Evolutionary conservation across 495 filamentous ascomycete genomes (phyloP), one percentile per base, ranked within the genome.

Genomic region (Lasiosphaeria ovina): DNA sequence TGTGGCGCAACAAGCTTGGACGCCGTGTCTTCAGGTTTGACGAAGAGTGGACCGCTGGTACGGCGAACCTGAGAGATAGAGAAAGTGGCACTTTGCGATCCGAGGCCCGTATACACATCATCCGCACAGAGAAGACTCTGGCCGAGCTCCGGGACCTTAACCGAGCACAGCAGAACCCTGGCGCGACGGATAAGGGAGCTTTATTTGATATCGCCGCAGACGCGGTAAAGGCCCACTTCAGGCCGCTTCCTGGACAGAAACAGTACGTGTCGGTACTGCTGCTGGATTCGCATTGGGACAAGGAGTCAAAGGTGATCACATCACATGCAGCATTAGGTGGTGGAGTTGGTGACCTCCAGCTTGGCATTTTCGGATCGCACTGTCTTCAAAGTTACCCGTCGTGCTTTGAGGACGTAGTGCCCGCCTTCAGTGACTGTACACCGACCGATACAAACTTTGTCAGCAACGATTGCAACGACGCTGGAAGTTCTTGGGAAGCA

Each of bases 331-430:
- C 91, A 3, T 74, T 94, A 12, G 81, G 81, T 5, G 89, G 89
- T 3, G 81, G 76, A 17, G 78, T 77, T 36, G 89, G 82, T 34
- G 84, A 89, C 55, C 79, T 97, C 55, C 86, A 92, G 49, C 81
- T 97, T 62, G 92, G 85, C 5, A 89, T 97, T 38, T 97, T 95
- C 68, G 93, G 93, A 17, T 96, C 92, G 5, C 93, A 97, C 66
- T 85, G 85, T 62, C 79, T 97, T 45, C 90, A 96, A 61, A 92
- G 87, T 69, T 96, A 95, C 67, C 93, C 93, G 1, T 80, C 88
- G 5, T 84, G 83, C 66, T 77, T 97, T 47, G 92, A 96, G 70
- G 93, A 95, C 59, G 87, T 96, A 3, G 87, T 91, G 31, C 87
- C 89, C 16, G 88, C 92, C 6, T 95, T 97, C 66, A 84, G 81